Base-by-base conservation (phyloP, 2,329 filamentous ascomycete genomes). In the Verticillium longisporum region DNA sequence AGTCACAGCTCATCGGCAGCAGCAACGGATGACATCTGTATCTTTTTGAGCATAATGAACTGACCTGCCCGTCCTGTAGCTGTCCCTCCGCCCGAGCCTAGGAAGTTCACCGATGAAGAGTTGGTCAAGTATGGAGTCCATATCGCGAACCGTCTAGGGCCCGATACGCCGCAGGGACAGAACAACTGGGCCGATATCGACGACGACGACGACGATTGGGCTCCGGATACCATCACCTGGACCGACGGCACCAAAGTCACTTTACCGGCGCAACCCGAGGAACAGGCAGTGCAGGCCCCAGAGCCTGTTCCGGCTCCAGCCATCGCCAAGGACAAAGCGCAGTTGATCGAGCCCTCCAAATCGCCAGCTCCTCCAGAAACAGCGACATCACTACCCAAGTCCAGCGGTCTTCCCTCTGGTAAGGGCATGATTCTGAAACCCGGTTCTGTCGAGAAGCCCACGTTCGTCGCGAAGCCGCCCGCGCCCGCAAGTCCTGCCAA, bases 151-250 rank as follows among this genome's bases (percentile, higher is more conserved):
- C 87, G 91, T 67, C 78, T 95, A 61, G 88, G 91, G 65, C 83
- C 89, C 57, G 90, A 94, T 66, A 90, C 92, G 70, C 74, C 80
- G 59, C 85, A 85, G 61, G 90, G 90, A 62, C 89, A 92, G 68
- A 86, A 88, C 36, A 94, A 93, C 72, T 96, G 91, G 91, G 91
- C 91, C 31, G 91, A 96, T 70, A 93, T 94, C 63, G 91, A 95
- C 63, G 91, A 95, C 61, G 91, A 95, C 65, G 90, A 93, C 68
- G 91, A 95, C 41, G 90, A 94, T 69, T 94, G 91, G 89, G 89
- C 88, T 14, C 91, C 91, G 1, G 90, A 95, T 65, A 86, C 89
- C 59, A 92, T 95, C 66, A 90, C 90, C 62, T 96, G 91, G 91
- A 90, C 90, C 70, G 91, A 96, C 73, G 91, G 91, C 60, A 95